Conservation (phyloP, 2,329 filamentous ascomycete genomes). For the Cryphonectria carpinicola region DNA sequence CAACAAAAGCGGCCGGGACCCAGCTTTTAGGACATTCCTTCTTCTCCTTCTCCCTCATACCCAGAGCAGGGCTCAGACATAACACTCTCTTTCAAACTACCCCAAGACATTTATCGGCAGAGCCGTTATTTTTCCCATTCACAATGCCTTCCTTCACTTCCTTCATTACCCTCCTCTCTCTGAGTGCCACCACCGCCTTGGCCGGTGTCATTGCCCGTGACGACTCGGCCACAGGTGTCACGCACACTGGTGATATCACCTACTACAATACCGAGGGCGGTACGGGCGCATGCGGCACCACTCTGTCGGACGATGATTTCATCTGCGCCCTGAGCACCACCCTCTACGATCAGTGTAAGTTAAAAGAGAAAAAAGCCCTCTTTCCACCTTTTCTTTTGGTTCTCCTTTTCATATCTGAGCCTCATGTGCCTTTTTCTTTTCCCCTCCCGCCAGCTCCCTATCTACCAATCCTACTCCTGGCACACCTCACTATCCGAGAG, state of each 20-base stretch:
- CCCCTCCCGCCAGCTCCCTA: neutral
- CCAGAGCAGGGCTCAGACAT: conserved; percentile 5
- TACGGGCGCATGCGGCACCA: conserved; percentile 9
- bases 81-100: neutral
- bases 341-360: conserved; percentile 17
- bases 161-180: neutral
- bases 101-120: neutral
- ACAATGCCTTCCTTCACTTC: neutral
- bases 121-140: neutral
- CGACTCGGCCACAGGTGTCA: conserved; percentile 5
- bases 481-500: neutral
- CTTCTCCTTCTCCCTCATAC: neutral
- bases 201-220: conserved; percentile 9
- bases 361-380: too few species aligned
- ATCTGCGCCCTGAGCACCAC: conserved; percentile 6
- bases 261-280: conserved; percentile 19
- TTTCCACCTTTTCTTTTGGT: too few species aligned
- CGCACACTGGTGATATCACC: conserved; percentile 7
- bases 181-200: neutral
- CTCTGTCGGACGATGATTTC: conserved; percentile 8
- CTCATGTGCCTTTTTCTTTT: neutral
- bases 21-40: neutral
- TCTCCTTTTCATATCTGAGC: neutral
- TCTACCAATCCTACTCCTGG: neutral
- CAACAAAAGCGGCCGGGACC: neutral